Percentiles rank a stretch among this genome's conserved stretches.
Conservation (phyloP, 2,329 filamentous ascomycete genomes). For the Parastagonospora nodorum region DNA sequence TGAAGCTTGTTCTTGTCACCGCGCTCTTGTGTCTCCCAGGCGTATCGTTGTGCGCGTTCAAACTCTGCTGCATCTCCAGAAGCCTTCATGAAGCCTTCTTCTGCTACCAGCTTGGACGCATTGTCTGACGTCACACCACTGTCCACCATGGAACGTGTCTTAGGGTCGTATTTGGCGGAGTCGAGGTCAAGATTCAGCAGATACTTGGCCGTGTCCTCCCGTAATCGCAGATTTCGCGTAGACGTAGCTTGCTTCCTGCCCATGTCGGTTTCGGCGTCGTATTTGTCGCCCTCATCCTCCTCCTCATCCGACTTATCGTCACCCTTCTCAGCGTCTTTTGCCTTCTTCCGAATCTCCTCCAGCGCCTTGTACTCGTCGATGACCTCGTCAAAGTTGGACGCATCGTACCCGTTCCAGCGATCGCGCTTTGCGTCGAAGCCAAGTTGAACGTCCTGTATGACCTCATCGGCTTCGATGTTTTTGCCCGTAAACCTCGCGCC, state of each 20-base stretch:
- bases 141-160: constrained; percentile 89
- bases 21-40: constrained; percentile 93
- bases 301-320: constrained; percentile 52
- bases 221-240: constrained; percentile 85
- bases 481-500: constrained; percentile 91
- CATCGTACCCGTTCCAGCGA: constrained; percentile 97
- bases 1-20: constrained; percentile 80
- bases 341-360: constrained; percentile 70
- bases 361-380: constrained; percentile 87
- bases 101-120: constrained; percentile 81
- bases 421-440: constrained; percentile 98
- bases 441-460: constrained; percentile 81
- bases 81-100: constrained; percentile 87
- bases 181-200: constrained; percentile 92
- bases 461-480: constrained; percentile 91
- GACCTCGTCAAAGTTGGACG: constrained; percentile 82
- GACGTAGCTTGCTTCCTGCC: constrained; percentile 89
- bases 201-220: constrained; percentile 98
- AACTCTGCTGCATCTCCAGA: constrained; percentile 94
- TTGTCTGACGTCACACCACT: constrained; percentile 79
- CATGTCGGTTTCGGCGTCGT: constrained; percentile 97
- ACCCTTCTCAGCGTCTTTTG: constrained; percentile 42
- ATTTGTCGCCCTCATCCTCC: constrained; percentile 64
- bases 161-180: constrained; percentile 96
- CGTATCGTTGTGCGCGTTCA: constrained; percentile 84